Evolutionary conservation across 768 basidiomycete genomes (phyloP).

Genomic region (Hydnum rufescens): DNA sequence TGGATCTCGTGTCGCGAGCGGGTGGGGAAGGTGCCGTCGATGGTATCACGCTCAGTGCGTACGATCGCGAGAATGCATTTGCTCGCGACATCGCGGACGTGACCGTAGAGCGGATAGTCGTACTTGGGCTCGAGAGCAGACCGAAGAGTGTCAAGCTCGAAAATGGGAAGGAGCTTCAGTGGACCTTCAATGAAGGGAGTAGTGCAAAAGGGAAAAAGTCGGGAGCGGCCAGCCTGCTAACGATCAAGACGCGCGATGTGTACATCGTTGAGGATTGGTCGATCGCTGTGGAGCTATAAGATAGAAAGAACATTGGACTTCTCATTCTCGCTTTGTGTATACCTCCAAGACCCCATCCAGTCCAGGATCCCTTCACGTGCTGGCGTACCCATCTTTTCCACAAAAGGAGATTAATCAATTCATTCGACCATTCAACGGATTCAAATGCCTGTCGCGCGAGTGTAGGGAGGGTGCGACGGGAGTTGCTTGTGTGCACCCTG

Average conservation of each 20-base stretch:
- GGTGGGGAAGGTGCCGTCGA: constrained; percentile 30
- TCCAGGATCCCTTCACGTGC: too few species aligned
- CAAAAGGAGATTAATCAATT: too few species aligned
- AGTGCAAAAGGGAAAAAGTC: constrained; percentile 28
- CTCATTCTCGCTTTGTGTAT: too few species aligned
- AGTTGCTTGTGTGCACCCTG: too few species aligned
- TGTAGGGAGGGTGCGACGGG: too few species aligned
- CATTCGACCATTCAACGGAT: too few species aligned
- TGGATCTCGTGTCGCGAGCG: not conserved
- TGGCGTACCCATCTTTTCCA: too few species aligned
- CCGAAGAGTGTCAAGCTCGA: constrained; percentile 40
- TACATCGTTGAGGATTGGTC: constrained; percentile 20
- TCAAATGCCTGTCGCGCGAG: too few species aligned
- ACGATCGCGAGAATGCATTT: constrained; percentile 30
- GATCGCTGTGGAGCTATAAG: constrained; percentile 16
- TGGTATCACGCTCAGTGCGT: constrained; percentile 23
- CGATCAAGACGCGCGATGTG: constrained; percentile 29
- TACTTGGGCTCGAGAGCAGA: constrained; percentile 46
- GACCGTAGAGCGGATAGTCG: constrained; percentile 61
- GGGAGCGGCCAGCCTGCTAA: constrained; percentile 44
- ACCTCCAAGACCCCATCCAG: too few species aligned
- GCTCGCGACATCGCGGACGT: constrained; percentile 47
- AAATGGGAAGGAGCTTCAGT: constrained; percentile 33
- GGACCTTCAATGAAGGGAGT: constrained; percentile 25
- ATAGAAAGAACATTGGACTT: not conserved